Percentiles rank a stretch among this genome's conserved stretches.
phyloP scores from a whole-genome alignment of 306 rosid genomes.

The Fragaria nilgerrensis region DNA sequence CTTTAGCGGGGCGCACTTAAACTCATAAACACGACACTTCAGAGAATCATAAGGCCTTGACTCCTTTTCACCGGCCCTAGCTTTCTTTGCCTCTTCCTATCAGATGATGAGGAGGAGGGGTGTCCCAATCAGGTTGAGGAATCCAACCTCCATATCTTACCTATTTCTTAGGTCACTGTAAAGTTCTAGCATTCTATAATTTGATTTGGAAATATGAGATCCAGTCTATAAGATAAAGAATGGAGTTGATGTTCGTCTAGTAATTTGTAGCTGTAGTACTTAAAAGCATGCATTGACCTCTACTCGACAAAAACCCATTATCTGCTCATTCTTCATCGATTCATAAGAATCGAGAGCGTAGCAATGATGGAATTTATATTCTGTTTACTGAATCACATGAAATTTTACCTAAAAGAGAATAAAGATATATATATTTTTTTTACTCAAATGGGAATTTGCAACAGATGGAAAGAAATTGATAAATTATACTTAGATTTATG shows the following conservation, averaged over 20 bases:
- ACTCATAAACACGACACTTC: background rate
- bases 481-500: too few species aligned
- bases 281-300: background rate
- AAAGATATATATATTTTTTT: too few species aligned
- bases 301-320: too few species aligned
- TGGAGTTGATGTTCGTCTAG: background rate
- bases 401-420: too few species aligned
- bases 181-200: background rate
- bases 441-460: too few species aligned
- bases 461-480: too few species aligned
- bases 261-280: background rate
- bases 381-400: too few species aligned
- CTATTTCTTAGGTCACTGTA: background rate
- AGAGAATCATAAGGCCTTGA: background rate
- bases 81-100: background rate
- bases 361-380: too few species aligned
- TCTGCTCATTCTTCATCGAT: too few species aligned
- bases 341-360: too few species aligned
- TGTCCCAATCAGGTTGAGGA: background rate
- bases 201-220: background rate
- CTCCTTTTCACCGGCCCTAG: background rate
- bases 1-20: background rate
- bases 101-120: background rate
- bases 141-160: background rate
- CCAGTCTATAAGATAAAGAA: background rate